phyloP scores from a whole-genome alignment of 805 yeast species.

The Starmerella apicola region DNA sequence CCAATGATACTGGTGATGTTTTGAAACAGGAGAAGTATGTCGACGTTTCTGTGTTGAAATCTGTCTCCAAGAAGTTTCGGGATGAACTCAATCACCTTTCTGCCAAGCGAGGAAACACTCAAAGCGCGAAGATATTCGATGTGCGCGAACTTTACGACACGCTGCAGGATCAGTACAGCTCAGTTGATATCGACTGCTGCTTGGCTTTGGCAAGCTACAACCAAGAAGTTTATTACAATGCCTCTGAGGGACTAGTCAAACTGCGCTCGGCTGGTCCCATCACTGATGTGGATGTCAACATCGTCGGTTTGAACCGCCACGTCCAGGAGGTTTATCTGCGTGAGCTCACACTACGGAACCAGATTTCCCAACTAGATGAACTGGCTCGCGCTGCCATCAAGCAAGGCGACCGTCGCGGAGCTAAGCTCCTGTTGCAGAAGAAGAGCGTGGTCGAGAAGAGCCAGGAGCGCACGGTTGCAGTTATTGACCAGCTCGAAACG shows the following conservation, averaged over 20 bases:
- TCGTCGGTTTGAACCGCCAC: slow-evolving; percentile 11
- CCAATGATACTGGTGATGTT: slow-evolving; percentile 17
- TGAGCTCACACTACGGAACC: slow-evolving; percentile 16
- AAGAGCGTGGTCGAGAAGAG: slow-evolving; percentile 22
- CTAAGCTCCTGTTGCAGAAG: slow-evolving; percentile 13
- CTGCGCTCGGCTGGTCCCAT: slow-evolving; percentile 11
- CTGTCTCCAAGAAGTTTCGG: slow-evolving; percentile 8
- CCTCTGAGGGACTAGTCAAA: slow-evolving; percentile 15
- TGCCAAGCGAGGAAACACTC: slow-evolving; percentile 8
- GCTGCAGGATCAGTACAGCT: slow-evolving; percentile 14
- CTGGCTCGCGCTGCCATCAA: slow-evolving; percentile 17
- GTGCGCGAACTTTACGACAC: slow-evolving; percentile 5
- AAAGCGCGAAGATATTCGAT: slow-evolving; percentile 6
- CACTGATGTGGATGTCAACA: slow-evolving; percentile 12
- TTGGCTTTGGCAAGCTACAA: slow-evolving; percentile 22
- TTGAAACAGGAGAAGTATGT: slow-evolving; percentile 24
- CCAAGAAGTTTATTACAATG: slow-evolving; percentile 14
- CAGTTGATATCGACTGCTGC: slow-evolving; percentile 21
- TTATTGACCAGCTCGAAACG: slow-evolving; percentile 30
- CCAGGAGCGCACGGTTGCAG: slow-evolving; percentile 13
- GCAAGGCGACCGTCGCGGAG: slow-evolving; percentile 12
- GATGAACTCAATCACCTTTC: slow-evolving; percentile 5
- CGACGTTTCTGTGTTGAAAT: slow-evolving; percentile 14
- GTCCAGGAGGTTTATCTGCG: slow-evolving; percentile 17
- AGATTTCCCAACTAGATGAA: slow-evolving; percentile 19